These are phyloP conservation scores for Athelia psychrophila DNA, from an alignment of 1,284 basidiomycete genomes.

Conservation along the genomic window DNA sequence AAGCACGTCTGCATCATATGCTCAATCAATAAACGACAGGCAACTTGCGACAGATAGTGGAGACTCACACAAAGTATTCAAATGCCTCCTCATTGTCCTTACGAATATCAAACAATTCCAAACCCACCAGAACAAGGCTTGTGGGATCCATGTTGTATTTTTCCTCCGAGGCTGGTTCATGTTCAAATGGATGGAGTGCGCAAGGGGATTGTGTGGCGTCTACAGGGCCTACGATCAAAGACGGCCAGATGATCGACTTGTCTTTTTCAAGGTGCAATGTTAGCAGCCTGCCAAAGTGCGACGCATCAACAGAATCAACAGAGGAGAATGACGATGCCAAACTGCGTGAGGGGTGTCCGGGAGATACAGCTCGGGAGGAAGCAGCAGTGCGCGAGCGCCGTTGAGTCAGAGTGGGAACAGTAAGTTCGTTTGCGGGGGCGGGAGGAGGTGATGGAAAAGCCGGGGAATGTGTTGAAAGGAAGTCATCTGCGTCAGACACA, in stretches of 20 bases:
- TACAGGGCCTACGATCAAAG: conserved; percentile 70
- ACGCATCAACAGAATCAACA: conserved; percentile 61
- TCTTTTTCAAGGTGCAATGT: conserved; percentile 77
- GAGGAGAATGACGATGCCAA: conserved; percentile 70
- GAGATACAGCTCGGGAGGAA: conserved; percentile 54
- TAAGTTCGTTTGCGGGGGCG: conserved; percentile 48
- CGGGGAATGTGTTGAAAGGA: conserved; percentile 43
- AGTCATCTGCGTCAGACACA: conserved; percentile 66
- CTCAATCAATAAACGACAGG: conserved; percentile 3
- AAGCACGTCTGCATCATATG: conserved; percentile 58
- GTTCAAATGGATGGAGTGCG: conserved; percentile 47
- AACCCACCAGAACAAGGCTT: conserved; percentile 63
- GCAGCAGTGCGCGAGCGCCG: conserved; percentile 21
- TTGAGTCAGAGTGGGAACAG: conserved; percentile 24
- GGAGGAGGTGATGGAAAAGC: conserved; percentile 58
- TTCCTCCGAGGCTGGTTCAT: conserved; percentile 48
- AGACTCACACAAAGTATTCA: conserved; percentile 70
- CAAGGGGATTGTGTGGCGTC: conserved; percentile 54
- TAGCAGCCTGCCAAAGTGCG: conserved; percentile 58
- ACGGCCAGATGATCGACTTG: conserved; percentile 77
- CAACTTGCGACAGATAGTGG: too few species aligned
- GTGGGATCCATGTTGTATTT: conserved; percentile 82
- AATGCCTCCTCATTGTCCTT: conserved; percentile 73
- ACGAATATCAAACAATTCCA: conserved; percentile 70
- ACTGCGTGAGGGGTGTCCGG: conserved; percentile 47